Percentiles rank a stretch among this genome's conserved stretches.
These are phyloP conservation scores for Fusarium heterosporum DNA, from an alignment of 2,329 filamentous ascomycete species.

Conservation along the genomic window DNA sequence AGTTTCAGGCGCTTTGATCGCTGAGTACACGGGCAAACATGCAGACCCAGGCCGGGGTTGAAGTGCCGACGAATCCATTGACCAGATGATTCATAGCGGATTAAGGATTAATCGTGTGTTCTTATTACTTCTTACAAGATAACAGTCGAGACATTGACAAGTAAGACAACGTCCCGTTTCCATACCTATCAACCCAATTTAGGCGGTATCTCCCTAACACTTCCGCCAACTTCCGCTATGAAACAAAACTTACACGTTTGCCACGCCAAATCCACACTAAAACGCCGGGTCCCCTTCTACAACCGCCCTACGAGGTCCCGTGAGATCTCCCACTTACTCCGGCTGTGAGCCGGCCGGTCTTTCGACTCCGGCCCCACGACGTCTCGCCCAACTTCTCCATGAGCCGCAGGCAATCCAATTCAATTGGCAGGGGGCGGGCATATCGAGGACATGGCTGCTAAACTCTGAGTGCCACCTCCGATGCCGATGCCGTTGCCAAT, in stretches of 20 bases:
- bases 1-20: slow-evolving; percentile 34
- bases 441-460: slow-evolving; percentile 30
- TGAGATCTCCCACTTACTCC: slow-evolving; percentile 37
- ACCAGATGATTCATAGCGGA: slow-evolving; percentile 11
- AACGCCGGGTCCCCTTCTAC: slow-evolving; percentile 13
- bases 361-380: slow-evolving; percentile 47
- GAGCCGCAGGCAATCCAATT: slow-evolving; percentile 35
- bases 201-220: not conserved
- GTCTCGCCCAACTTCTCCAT: slow-evolving; percentile 28
- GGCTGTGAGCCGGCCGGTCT: slow-evolving; percentile 46
- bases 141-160: not conserved
- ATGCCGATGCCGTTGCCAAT: slow-evolving; percentile 26
- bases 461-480: slow-evolving; percentile 32
- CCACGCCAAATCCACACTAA: slow-evolving; percentile 27
- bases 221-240: slow-evolving; percentile 1
- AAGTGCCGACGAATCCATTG: slow-evolving; percentile 3
- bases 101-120: not conserved
- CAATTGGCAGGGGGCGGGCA: slow-evolving; percentile 17
- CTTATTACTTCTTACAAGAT: not conserved
- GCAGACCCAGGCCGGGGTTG: not conserved
- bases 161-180: not conserved
- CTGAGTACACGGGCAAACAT: not conserved
- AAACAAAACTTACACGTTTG: slow-evolving; percentile 13
- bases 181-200: not conserved
- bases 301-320: slow-evolving; percentile 30